These are phyloP conservation scores for Silene vulgaris DNA, from an alignment of 179 eudicot species.

Conservation along the genomic window DNA sequence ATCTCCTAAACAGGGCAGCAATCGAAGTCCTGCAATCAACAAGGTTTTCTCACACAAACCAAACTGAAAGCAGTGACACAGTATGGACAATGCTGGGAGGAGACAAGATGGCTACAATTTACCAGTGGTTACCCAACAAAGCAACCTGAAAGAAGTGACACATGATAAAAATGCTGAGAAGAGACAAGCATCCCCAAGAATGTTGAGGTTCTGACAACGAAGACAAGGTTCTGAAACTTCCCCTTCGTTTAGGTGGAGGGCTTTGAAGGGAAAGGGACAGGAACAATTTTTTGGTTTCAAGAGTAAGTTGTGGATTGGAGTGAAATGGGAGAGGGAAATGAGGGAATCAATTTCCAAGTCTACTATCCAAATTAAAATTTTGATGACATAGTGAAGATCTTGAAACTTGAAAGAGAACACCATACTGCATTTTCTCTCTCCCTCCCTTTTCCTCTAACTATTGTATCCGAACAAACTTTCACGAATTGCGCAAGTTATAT, in stretches of 20 bases:
- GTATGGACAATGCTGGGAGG: background rate
- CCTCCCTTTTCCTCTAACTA: background rate
- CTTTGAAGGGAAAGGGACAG: background rate
- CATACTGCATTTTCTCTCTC: background rate
- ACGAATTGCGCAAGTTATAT: background rate
- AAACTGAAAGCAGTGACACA: background rate
- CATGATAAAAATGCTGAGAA: background rate
- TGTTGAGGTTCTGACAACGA: background rate
- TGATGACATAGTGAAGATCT: no score
- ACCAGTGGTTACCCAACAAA: background rate
- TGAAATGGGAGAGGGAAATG: background rate
- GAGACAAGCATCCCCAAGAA: slow-evolving; percentile 11
- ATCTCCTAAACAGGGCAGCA: background rate
- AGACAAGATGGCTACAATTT: slow-evolving; percentile 4
- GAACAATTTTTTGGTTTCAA: background rate
- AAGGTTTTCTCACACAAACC: slow-evolving; percentile 15
- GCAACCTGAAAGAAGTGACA: background rate
- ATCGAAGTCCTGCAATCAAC: background rate
- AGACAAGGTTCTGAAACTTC: slow-evolving; percentile 6
- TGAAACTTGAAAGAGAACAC: background rate
- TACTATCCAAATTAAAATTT: background rate
- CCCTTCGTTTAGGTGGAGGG: background rate
- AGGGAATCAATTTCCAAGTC: background rate
- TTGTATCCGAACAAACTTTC: background rate
- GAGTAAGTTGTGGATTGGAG: background rate